phyloP scores from a whole-genome alignment of 306 rosid species.

The Fagus sylvatica region DNA sequence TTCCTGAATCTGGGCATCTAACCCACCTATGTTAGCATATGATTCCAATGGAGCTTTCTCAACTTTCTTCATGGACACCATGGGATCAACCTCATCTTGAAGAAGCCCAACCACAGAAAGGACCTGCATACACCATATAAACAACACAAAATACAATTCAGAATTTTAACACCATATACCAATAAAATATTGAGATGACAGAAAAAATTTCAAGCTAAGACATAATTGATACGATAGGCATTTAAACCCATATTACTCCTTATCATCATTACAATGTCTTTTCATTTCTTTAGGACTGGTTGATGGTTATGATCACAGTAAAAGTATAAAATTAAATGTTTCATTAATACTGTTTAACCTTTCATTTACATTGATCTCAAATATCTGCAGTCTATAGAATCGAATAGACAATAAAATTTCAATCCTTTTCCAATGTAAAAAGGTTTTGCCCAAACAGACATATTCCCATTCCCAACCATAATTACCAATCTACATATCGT shows the following conservation, averaged over 20 bases:
- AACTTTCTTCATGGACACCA: slow-evolving; percentile 69
- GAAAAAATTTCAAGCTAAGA: background rate
- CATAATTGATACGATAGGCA: background rate
- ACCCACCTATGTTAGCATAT: slow-evolving; percentile 63
- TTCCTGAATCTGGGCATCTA: slow-evolving; percentile 66
- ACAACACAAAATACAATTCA: background rate
- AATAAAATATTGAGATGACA: background rate
- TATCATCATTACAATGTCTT: background rate
- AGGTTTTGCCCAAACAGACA: no score
- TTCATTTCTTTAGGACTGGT: background rate
- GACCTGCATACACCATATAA: slow-evolving; percentile 27
- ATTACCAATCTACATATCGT: no score
- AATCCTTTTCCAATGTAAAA: no score
- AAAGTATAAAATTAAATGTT: background rate
- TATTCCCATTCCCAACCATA: no score
- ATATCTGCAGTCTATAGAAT: no score
- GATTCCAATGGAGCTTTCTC: slow-evolving; percentile 69
- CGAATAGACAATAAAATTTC: no score
- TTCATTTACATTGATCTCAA: background rate
- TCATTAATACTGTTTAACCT: background rate
- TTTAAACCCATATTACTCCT: background rate
- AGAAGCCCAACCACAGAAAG: slow-evolving; percentile 70
- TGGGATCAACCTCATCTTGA: slow-evolving; percentile 72
- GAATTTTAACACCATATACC: background rate
- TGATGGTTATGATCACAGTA: background rate